Percentiles rank a stretch among this genome's conserved stretches.
These are phyloP conservation scores for Ricinus communis DNA, from an alignment of 345 rosid species.

Conservation along the genomic window DNA sequence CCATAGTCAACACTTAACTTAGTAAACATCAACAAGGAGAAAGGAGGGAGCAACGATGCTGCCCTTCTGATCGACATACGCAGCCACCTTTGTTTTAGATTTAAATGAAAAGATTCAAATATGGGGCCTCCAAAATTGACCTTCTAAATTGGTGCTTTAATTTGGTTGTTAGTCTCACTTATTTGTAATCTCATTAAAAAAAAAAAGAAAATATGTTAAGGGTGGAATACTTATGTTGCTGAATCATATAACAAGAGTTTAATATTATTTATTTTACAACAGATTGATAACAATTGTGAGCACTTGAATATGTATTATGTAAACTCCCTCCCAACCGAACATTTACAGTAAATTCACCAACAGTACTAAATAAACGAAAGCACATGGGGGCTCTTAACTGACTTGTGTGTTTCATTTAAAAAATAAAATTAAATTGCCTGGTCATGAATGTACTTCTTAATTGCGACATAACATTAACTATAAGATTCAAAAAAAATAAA, in stretches of 20 bases:
- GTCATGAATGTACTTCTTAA: neutral
- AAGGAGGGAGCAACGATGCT: slow-evolving; percentile 3
- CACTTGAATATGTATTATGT: neutral
- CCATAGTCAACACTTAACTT: neutral
- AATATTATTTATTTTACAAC: too few species aligned
- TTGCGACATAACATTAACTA: neutral
- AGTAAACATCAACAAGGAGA: neutral
- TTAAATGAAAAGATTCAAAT: too few species aligned
- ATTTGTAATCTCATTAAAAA: too few species aligned
- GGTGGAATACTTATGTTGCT: too few species aligned
- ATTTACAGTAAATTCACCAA: slow-evolving; percentile 4
- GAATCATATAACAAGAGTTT: too few species aligned
- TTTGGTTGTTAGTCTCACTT: too few species aligned
- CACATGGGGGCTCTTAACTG: slow-evolving; percentile 10
- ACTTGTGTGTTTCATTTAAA: neutral
- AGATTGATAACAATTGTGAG: neutral
- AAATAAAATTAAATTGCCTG: too few species aligned
- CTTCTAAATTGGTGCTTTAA: too few species aligned
- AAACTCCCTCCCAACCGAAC: slow-evolving; percentile 28
- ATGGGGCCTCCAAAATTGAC: too few species aligned
- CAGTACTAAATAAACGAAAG: neutral
- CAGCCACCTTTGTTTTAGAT: neutral
- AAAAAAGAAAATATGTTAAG: too few species aligned
- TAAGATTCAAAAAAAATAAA: neutral
- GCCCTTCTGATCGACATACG: neutral